These are phyloP conservation scores for Bonia amplexicaulis DNA, from an alignment of 176 grass and related monocot genomes.

Conservation along the genomic window DNA sequence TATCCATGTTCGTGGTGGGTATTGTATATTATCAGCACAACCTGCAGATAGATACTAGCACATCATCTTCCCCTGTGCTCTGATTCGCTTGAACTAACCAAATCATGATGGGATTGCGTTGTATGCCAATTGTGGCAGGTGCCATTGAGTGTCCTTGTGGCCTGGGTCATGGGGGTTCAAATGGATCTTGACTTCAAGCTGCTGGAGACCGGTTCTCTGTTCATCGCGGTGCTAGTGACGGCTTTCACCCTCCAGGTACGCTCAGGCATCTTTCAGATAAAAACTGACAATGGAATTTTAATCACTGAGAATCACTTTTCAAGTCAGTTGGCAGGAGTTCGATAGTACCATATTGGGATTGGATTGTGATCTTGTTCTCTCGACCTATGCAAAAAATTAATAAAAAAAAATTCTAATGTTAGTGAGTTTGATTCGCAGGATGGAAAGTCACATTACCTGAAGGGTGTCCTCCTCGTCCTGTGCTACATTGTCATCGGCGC, in stretches of 20 bases:
- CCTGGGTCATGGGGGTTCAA: slow-evolving; percentile 73
- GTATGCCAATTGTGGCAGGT: slow-evolving; percentile 40
- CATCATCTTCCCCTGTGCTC: neutral
- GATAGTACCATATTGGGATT: neutral
- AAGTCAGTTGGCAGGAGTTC: neutral
- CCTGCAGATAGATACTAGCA: neutral
- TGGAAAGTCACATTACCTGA: slow-evolving; percentile 85
- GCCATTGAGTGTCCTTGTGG: slow-evolving; percentile 68
- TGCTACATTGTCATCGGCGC: slow-evolving; percentile 79
- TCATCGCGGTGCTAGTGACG: slow-evolving; percentile 71
- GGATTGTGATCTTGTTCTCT: neutral
- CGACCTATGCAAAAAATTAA: neutral
- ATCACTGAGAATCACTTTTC: neutral
- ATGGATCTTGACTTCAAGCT: slow-evolving; percentile 97
- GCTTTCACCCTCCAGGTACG: slow-evolving; percentile 77
- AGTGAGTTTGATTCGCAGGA: slow-evolving; percentile 32
- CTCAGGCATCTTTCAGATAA: neutral
- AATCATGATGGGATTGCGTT: neutral
- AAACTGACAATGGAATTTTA: neutral
- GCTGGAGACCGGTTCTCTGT: slow-evolving; percentile 62
- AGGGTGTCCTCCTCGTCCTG: slow-evolving; percentile 71
- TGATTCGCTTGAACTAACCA: neutral
- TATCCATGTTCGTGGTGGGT: slow-evolving; percentile 90
- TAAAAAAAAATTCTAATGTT: neutral
- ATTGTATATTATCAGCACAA: neutral